Base-by-base conservation (phyloP, 495 filamentous ascomycete species). In the Penicillium mononematosum region DNA sequence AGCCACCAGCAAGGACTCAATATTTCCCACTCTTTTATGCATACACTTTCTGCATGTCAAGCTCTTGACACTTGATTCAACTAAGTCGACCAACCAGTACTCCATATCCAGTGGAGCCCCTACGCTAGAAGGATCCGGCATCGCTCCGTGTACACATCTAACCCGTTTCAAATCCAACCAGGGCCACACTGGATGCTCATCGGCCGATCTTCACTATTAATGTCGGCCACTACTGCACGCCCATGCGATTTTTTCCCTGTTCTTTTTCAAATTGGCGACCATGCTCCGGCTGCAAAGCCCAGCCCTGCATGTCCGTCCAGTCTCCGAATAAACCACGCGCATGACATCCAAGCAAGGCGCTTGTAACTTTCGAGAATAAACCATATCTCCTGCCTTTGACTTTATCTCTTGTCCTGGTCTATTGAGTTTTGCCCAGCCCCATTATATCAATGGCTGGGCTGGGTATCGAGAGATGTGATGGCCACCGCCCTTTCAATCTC, bases 291-390 rank as follows among this genome's bases (percentile, higher is more conserved):
- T 39, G 16, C 44, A 27, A 29, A 16, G 14, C 22, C 45, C 12
- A 25, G 19, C 41, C 39, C 34, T 45, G 38, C 45, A 60, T 39
- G 20, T 20, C 25, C 24, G 12, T 42, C 10, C 29, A 43, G 44
- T 55, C 36, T 39, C 31, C 27, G 27, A 19, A 24, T 14, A 50
- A 32, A 38, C n/a, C 31, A 31, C 52, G 5, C 31, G 50, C 57
- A 48, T 54, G 50, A 29, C 44, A 53, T 43, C 20, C 38, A 60
- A 45, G 58, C 52, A 60, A 60, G 58, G 58, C 34, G 52, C 31
- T 20, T 53, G 22, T 57, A 17, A 32, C 36, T 43, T 31, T 31
- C 29, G 22, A 29, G 19, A 43, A 9, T 14, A 42, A 46, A 22
- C n/a, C 43, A 39, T 9, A 12, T 11, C 31, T 43, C 50, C 22